Base-by-base conservation (phyloP, 139 green algal species). In the Tetraselmis striata region DNA sequence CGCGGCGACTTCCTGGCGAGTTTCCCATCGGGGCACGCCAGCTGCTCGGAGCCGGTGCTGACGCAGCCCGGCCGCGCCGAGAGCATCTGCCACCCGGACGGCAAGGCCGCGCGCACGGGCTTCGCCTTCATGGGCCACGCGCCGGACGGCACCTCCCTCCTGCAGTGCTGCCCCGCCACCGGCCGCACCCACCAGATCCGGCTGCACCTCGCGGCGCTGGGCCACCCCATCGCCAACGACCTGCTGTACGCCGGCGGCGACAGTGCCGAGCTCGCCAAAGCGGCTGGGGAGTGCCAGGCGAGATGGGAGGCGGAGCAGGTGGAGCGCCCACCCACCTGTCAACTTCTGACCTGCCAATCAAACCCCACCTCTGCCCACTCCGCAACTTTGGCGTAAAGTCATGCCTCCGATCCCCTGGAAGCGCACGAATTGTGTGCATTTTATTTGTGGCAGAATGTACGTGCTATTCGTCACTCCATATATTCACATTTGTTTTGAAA, bases 151-250 rank as follows among this genome's bases (percentile, higher is more conserved):
- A 67, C 45, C 11, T 67, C 45, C 5, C 45, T 67, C 45, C 45
- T 67, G 45, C 45, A 67, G 45, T 79, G 76, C 76, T 18, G 76
- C 29, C 76, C 76, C 29, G 29, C 29, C 5, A 79, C 76, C 11
- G 76, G 76, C 29, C 76, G 76, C 76, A 45, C 76, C 29, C 76
- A 79, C 76, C 76, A 79, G 29, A 79, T 79, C 76, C 29, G 76
- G 11, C 29, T 79, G 29, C 76, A 79, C 29, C 76, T 79, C 29
- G 29, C 29, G 76, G 76, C 29, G 29, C 29, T 31, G 29, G 76
- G 76, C 29, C 76, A 79, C 29, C 76, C 76, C 29, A 79, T 79
- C 76, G 29, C 29, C 18, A 79, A 79, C 76, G 76, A 79, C 18
- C 76, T 31, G 29, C 22, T 79, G 29, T 79, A 79, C 29, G 76